Evolutionary conservation across 352 stramenopile genomes (phyloP).

Genomic region (Pythium diclinum): DNA sequence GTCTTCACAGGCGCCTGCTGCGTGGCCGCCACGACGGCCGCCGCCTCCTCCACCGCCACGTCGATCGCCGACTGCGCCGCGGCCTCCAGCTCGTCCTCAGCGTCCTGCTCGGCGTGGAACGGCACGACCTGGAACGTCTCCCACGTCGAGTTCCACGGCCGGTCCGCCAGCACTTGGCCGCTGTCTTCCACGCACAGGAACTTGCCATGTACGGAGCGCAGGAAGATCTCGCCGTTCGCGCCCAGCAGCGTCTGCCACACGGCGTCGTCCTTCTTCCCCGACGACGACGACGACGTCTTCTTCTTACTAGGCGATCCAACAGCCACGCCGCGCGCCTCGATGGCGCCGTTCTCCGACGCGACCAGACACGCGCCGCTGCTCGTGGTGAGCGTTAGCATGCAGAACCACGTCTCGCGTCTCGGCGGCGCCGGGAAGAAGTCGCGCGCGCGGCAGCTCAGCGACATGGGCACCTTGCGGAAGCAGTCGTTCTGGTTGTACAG

Average conservation of each 20-base stretch:
- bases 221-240: constrained; percentile 51
- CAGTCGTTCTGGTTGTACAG: constrained; percentile 84
- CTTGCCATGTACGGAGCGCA: constrained; percentile 77
- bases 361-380: constrained; percentile 65
- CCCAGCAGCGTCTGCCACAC: constrained; percentile 78
- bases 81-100: background rate
- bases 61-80: constrained; percentile 10
- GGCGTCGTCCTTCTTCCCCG: constrained; percentile 28
- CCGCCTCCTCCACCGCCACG: constrained; percentile 1
- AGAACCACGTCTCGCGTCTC: constrained; percentile 59
- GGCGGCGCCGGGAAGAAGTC: constrained; percentile 48
- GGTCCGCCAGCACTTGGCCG: constrained; percentile 67
- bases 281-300: constrained; percentile 21
- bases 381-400: constrained; percentile 67
- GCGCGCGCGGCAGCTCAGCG: constrained; percentile 40
- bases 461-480: constrained; percentile 84
- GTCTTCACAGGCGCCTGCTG: background rate
- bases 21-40: background rate
- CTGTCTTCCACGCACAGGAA: constrained; percentile 82
- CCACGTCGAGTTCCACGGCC: constrained; percentile 77
- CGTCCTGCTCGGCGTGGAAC: constrained; percentile 29
- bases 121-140: constrained; percentile 85
- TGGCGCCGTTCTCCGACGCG: constrained; percentile 57
- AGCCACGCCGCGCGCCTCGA: constrained; percentile 32
- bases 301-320: background rate